Percentiles rank a stretch among this genome's conserved stretches.
phyloP scores from a whole-genome alignment of 2,329 filamentous ascomycete genomes.

The Colletotrichum musae region DNA sequence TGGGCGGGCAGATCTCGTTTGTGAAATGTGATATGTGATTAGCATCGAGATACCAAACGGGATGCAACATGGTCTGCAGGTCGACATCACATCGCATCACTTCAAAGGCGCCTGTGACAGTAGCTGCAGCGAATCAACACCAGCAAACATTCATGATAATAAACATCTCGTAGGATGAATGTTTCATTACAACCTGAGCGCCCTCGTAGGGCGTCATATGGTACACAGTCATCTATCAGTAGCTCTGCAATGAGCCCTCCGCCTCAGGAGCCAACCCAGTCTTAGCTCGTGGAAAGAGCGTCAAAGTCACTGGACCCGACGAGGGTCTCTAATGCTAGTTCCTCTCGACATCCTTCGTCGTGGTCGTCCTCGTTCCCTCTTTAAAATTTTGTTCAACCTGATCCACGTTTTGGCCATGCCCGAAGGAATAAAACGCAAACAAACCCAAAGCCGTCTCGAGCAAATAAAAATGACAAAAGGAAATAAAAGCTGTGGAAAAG shows the following conservation, averaged over 20 bases:
- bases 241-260: conserved; percentile 13
- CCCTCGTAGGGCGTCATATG: conserved; percentile 22
- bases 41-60: too few relatives aligned
- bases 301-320: conserved; percentile 36
- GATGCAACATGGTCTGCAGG: too few relatives aligned
- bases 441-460: conserved; percentile 31
- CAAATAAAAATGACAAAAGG: conserved; percentile 11
- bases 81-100: too few relatives aligned
- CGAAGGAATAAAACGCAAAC: conserved; percentile 28
- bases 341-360: conserved; percentile 29
- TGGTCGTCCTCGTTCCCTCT: conserved; percentile 37
- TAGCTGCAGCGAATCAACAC: too few relatives aligned
- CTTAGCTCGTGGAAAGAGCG: conserved; percentile 25
- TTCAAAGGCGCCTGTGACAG: too few relatives aligned
- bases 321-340: conserved; percentile 36
- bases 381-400: conserved; percentile 41
- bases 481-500: conserved; percentile 25
- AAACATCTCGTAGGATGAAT: conserved; percentile 10
- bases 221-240: conserved; percentile 40
- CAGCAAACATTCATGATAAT: too few relatives aligned
- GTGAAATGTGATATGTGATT: too few relatives aligned
- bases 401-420: conserved; percentile 40
- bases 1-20: too few relatives aligned
- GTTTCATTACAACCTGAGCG: conserved; percentile 34
- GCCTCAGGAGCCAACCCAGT: conserved; percentile 24